Evolutionary conservation across 78 protist species (phyloP).

Genomic region (Thecamonas trahens): DNA sequence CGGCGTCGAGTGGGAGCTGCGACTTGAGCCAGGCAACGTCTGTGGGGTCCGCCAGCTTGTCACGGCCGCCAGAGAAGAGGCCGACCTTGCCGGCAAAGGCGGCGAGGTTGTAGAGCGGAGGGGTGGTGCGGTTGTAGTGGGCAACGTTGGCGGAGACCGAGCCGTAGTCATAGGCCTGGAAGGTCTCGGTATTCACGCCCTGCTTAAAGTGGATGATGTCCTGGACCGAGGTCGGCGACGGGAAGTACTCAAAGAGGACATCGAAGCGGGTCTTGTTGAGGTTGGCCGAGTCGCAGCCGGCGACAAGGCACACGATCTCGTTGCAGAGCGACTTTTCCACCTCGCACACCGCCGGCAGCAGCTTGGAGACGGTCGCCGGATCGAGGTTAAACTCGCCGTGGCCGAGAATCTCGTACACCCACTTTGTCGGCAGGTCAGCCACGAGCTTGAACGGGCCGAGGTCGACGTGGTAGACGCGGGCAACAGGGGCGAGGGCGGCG

Average conservation of each 20-base stretch:
- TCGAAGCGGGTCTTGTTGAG: slow-evolving; percentile 1
- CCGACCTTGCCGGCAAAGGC: neutral
- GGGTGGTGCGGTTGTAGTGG: neutral
- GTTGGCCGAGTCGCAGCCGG: neutral
- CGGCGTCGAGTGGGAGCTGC: neutral
- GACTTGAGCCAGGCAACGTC: slow-evolving; percentile 22
- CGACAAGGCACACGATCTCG: neutral
- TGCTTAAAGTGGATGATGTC: neutral
- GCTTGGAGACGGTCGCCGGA: neutral
- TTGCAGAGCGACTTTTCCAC: neutral
- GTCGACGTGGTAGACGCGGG: neutral
- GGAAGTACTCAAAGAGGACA: neutral
- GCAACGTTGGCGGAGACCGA: neutral
- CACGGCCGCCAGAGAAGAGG: slow-evolving; percentile 38
- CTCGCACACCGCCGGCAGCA: neutral
- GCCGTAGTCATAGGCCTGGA: neutral
- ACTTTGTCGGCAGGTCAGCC: neutral
- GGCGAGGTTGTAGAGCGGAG: slow-evolving; percentile 30
- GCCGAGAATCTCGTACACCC: neutral
- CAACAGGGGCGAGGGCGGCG: slow-evolving; percentile 13
- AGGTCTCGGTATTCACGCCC: too few relatives aligned
- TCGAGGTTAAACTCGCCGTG: neutral
- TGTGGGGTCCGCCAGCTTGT: slow-evolving; percentile 52
- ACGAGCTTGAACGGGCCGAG: neutral
- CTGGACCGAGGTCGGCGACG: neutral